Evolutionary conservation across 2,329 filamentous ascomycete species (phyloP).

Genomic region (Aureobasidium sp.): DNA sequence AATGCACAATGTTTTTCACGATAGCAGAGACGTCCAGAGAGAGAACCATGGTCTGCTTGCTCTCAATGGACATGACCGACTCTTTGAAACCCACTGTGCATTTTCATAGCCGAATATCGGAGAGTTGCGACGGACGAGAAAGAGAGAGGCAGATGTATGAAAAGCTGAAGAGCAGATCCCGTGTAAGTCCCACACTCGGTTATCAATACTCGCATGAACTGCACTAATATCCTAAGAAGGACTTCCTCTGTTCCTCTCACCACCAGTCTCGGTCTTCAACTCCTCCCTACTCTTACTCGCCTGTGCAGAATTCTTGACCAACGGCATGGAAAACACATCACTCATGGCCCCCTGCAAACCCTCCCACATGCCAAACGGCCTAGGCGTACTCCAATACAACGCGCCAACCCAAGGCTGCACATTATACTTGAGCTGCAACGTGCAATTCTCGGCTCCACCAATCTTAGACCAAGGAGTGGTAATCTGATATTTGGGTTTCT

Average conservation of each 20-base stretch:
- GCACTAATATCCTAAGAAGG: conserved; percentile 25
- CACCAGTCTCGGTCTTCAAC: conserved; percentile 42
- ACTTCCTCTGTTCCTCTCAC: conserved; percentile 40
- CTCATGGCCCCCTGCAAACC: conserved; percentile 58
- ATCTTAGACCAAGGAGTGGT: conserved; percentile 79
- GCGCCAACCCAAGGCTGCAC: conserved; percentile 94
- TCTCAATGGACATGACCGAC: too few species aligned
- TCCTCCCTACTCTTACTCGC: conserved; percentile 37
- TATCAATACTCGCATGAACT: too few species aligned
- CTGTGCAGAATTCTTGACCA: conserved; percentile 51
- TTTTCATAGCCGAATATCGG: too few species aligned
- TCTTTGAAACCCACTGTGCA: too few species aligned
- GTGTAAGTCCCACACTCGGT: too few species aligned
- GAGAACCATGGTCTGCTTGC: too few species aligned
- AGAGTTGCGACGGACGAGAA: too few species aligned
- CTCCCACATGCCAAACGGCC: conserved; percentile 54
- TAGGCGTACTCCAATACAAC: conserved; percentile 62
- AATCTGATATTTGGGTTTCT: conserved; percentile 94
- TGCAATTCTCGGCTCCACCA: conserved; percentile 65
- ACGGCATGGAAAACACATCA: conserved; percentile 57
- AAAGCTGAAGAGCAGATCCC: too few species aligned
- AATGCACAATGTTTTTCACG: too few species aligned
- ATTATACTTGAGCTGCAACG: conserved; percentile 83
- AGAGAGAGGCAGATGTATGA: too few species aligned
- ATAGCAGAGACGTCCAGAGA: too few species aligned